Conservation (phyloP, 106 monocot species). For the Acanthochlamys bracteata region DNA sequence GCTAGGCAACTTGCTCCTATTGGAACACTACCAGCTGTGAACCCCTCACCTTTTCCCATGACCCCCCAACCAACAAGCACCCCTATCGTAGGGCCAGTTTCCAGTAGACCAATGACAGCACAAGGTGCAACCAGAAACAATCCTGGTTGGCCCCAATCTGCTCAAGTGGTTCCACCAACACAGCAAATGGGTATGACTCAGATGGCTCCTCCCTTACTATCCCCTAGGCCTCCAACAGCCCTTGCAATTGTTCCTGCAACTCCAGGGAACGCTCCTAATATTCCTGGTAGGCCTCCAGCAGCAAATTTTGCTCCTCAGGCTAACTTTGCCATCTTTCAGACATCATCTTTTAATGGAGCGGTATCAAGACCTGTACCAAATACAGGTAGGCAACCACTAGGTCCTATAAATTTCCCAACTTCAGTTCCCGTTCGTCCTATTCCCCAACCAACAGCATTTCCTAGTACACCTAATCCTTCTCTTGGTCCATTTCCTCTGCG, state of each 20-base stretch:
- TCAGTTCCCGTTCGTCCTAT: constrained; percentile 12
- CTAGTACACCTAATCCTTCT: constrained; percentile 11
- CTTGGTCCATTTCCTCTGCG: constrained; percentile 16
- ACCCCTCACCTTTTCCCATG: too few species aligned
- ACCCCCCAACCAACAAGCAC: too few species aligned
- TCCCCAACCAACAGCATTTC: constrained; percentile 4
- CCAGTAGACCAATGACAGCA: constrained; percentile 1
- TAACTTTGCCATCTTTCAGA: constrained; percentile 9
- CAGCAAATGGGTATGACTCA: constrained; percentile 10
- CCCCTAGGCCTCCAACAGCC: constrained; percentile 10
- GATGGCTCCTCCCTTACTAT: constrained; percentile 16
- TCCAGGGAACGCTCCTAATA: constrained; percentile 19
- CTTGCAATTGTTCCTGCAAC: constrained; percentile 4
- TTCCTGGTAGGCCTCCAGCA: constrained; percentile 8
- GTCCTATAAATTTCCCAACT: neutral
- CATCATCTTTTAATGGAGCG: constrained; percentile 7
- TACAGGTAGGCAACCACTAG: constrained; percentile 4
- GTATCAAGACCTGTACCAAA: constrained; percentile 5
- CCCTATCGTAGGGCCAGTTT: constrained; percentile 1
- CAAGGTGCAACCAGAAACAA: constrained; percentile 10
- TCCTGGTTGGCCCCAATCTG: constrained; percentile 16
- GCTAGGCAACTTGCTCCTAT: constrained; percentile 2
- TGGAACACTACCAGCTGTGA: constrained; percentile 3
- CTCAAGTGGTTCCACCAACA: constrained; percentile 1
- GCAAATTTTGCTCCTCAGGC: constrained; percentile 21